phyloP scores from a whole-genome alignment of 805 yeast species.

The Cyberlindnera saturnus region DNA sequence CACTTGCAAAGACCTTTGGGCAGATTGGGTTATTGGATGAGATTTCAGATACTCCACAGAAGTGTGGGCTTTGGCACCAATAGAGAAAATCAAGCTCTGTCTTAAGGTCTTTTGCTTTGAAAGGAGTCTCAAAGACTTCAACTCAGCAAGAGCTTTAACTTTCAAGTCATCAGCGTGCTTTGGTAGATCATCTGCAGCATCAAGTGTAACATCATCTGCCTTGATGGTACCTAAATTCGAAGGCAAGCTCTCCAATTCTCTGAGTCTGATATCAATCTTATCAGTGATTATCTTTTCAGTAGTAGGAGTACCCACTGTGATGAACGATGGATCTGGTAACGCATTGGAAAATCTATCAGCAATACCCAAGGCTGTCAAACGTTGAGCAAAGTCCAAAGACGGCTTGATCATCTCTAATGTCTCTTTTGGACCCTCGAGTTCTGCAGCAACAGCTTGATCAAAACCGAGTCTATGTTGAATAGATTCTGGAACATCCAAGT shows the following conservation, averaged over 20 bases:
- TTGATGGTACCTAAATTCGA: constrained; percentile 61
- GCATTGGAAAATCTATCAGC: constrained; percentile 22
- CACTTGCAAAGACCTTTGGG: constrained; percentile 62
- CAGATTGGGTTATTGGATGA: constrained; percentile 54
- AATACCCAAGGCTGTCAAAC: constrained; percentile 26
- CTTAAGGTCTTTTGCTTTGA: constrained; percentile 67
- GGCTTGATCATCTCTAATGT: constrained; percentile 21
- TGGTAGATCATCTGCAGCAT: constrained; percentile 39
- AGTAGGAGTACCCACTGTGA: constrained; percentile 33
- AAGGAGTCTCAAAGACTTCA: constrained; percentile 59
- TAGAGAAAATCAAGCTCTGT: constrained; percentile 48
- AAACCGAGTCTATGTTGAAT: constrained; percentile 36
- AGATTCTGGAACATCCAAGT: constrained; percentile 54
- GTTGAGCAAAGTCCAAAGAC: constrained; percentile 25
- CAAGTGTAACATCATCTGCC: constrained; percentile 35
- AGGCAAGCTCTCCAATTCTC: constrained; percentile 60
- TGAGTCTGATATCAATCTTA: constrained; percentile 51
- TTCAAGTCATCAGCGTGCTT: constrained; percentile 51
- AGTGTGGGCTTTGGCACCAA: constrained; percentile 52
- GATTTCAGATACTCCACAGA: constrained; percentile 43
- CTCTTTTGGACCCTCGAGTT: neutral
- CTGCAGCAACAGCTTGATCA: neutral
- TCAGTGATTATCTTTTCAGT: constrained; percentile 48
- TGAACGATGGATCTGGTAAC: constrained; percentile 29
- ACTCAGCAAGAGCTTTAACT: constrained; percentile 60